Conservation (phyloP, 2,329 filamentous ascomycete species). For the Corniculantispora saksenae region DNA sequence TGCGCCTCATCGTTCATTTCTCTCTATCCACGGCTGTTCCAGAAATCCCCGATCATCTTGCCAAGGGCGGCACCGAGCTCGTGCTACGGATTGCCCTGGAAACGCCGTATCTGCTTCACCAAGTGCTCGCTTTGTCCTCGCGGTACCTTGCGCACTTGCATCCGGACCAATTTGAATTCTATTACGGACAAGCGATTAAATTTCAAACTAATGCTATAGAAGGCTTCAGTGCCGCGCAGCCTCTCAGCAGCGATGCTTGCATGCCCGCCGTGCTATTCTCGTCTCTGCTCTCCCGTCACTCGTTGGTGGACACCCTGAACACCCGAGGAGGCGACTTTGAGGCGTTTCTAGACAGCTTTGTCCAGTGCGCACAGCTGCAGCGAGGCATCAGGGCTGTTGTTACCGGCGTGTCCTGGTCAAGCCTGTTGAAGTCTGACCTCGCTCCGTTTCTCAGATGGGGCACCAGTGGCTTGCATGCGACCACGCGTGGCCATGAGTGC, state of each 20-base stretch:
- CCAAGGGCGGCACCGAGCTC: background rate
- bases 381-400: background rate
- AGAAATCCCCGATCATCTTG: background rate
- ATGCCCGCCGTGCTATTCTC: constrained; percentile 12
- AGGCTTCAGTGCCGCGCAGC: background rate
- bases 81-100: constrained; percentile 1
- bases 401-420: background rate
- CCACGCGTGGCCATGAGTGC: background rate
- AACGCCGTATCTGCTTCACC: constrained; percentile 12
- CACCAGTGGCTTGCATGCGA: no score
- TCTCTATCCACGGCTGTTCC: background rate
- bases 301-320: constrained; percentile 7
- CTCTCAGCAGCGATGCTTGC: background rate
- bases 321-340: background rate
- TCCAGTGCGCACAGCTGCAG: constrained; percentile 11
- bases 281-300: constrained; percentile 4
- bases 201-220: constrained; percentile 1
- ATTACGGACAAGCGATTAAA: background rate
- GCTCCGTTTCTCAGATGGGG: background rate
- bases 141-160: constrained; percentile 5
- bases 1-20: constrained; percentile 8
- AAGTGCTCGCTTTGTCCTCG: constrained; percentile 7
- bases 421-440: background rate
- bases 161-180: background rate
- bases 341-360: constrained; percentile 1